Base-by-base conservation (phyloP, 768 basidiomycete species). In the Polyporus arcularius region DNA sequence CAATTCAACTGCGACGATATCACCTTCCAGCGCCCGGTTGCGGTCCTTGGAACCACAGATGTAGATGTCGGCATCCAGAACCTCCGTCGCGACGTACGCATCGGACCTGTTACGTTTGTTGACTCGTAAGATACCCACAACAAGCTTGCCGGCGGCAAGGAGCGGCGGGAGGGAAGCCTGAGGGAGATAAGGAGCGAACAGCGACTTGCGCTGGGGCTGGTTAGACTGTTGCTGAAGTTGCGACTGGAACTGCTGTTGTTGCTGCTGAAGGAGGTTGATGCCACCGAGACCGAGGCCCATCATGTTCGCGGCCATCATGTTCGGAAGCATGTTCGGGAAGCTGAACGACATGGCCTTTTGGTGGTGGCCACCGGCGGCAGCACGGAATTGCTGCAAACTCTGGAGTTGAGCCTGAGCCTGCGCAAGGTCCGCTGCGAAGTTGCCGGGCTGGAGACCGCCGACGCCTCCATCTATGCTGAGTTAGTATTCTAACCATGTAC, bases 81-180 rank as follows among this genome's bases (percentile, higher is more conserved):
- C 96, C 72, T 98, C 97, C 11, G 96, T 98, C 14, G 97, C 91
- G 57, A 99, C 96, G 73, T 98, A 99, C 8, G 97, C 97, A 73
- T 99, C 97, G 16, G 96, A 98, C 57, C 97, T 86, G 73, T 98
- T 98, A 67, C 96, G 89, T 78, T 98, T 98, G 78, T 98, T 98
- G 66, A 98, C 97, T 38, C 97, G 88, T 53, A 99, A 77, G 55
- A 97, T 95, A 63, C 97, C 97, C 46, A 98, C 95, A 57, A 99
- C 97, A 48, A 99, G 82, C 75, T 98, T 98, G 49, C 97, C 97
- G 10, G 97, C 96, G 9, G 93, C 92, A 55, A 99, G 84, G 55
- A 99, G 86, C 52, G 97, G 97, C 28, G 96, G 96, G 41, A 99
- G 84, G 47, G 95, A 97, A 12, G 96, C 96, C 73, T 98, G 96